A percentile compares a stretch with the other conserved stretches of the same genome.
Evolutionary conservation across 192 early-diverging fungal species (phyloP).

Genomic region (Mycoemilia scoparia): DNA sequence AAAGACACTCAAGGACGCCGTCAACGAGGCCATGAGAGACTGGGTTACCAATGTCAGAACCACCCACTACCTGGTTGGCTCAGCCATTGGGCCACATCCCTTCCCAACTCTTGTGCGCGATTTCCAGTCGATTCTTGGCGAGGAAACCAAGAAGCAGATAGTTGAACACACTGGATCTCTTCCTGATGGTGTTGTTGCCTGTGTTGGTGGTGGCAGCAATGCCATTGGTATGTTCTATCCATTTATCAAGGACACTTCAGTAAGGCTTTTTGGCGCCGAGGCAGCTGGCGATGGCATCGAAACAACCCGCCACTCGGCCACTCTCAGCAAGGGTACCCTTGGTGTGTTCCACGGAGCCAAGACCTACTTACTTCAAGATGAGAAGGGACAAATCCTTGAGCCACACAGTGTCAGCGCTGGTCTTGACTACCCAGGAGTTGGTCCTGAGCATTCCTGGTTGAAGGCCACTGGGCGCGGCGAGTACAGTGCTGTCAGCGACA

Average conservation of each 20-base stretch:
- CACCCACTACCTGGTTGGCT: conserved; percentile 94
- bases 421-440: conserved; percentile 96
- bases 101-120: conserved; percentile 95
- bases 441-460: conserved; percentile 88
- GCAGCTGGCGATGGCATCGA: conserved; percentile 85
- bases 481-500: conserved; percentile 64
- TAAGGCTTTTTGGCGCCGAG: conserved; percentile 82
- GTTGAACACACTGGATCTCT: conserved; percentile 57
- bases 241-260: conserved; percentile 68
- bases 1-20: conserved; percentile 88
- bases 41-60: conserved; percentile 89
- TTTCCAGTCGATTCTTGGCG: conserved; percentile 95
- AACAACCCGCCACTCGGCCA: conserved; percentile 78
- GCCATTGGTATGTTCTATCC: conserved; percentile 96
- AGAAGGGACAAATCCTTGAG: conserved; percentile 90
- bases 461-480: conserved; percentile 71
- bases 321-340: conserved; percentile 59
- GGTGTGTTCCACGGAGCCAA: conserved; percentile 95
- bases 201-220: conserved; percentile 95
- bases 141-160: conserved; percentile 76
- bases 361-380: conserved; percentile 86
- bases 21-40: conserved; percentile 98
- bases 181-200: conserved; percentile 86
- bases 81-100: conserved; percentile 91
- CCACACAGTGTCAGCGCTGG: conserved; percentile 90